Evolutionary conservation across 2,329 filamentous ascomycete species (phyloP).

Genomic region (Metarhizium album): DNA sequence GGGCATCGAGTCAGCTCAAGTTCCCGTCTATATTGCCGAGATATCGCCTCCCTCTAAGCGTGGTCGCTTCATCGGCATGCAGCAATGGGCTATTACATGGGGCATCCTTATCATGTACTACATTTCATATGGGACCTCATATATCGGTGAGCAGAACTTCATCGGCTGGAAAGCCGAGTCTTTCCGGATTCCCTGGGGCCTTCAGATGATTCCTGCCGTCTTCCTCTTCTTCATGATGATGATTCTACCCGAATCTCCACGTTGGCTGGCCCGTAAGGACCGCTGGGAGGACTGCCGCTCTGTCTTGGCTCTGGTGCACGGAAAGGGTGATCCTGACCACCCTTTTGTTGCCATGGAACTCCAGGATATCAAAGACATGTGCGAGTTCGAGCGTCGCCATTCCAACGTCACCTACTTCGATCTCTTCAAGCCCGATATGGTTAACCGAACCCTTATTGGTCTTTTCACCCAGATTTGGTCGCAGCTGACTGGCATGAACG

Average conservation of each 20-base stretch:
- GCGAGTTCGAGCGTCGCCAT: constrained; percentile 62
- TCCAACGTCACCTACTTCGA: constrained; percentile 60
- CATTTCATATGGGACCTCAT: constrained; percentile 53
- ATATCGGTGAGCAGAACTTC: constrained; percentile 31
- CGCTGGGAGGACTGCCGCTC: constrained; percentile 48
- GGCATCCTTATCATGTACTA: constrained; percentile 60
- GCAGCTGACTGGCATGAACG: constrained; percentile 45
- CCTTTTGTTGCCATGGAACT: constrained; percentile 59
- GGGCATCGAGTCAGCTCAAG: constrained; percentile 55
- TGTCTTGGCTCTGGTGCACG: constrained; percentile 48
- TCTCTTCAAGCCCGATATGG: constrained; percentile 58
- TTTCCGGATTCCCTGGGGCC: constrained; percentile 54
- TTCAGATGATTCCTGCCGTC: constrained; percentile 52
- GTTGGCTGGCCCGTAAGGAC: constrained; percentile 53
- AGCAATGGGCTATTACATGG: constrained; percentile 66
- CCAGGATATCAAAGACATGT: constrained; percentile 61
- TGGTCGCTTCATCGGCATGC: constrained; percentile 57
- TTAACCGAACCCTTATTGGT: constrained; percentile 40
- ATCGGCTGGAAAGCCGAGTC: constrained; percentile 35
- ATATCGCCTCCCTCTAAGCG: constrained; percentile 44
- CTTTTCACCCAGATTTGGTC: constrained; percentile 45
- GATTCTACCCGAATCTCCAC: constrained; percentile 49
- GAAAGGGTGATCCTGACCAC: constrained; percentile 51
- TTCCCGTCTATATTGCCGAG: constrained; percentile 61
- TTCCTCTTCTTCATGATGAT: constrained; percentile 48